Conservation (phyloP, 176 grass and related monocot species). For the bread wheat (Triticum aestivum) region IWGSC_CS_RefSeq_v2.1 NC_057809.1:222187693-222188192, state of each 20-base stretch:
- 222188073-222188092: conserved; percentile 33
- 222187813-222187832: neutral
- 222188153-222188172: neutral
- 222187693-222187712: neutral
- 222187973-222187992: neutral
- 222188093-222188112: neutral
- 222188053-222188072: neutral
- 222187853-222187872: neutral
- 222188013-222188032: neutral
- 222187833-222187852: neutral
- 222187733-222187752: neutral
- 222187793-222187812: neutral
- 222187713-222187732: neutral
- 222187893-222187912: neutral
- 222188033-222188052: neutral
- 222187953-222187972: neutral
- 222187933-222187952: neutral
- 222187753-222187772: neutral
- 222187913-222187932: neutral
- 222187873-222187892: neutral
- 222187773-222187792: neutral
- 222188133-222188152: neutral
- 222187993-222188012: neutral
- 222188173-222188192: neutral
- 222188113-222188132: neutral